Base-by-base conservation (phyloP, 805 yeast species). In the Kurtzmaniella fragi region DNA sequence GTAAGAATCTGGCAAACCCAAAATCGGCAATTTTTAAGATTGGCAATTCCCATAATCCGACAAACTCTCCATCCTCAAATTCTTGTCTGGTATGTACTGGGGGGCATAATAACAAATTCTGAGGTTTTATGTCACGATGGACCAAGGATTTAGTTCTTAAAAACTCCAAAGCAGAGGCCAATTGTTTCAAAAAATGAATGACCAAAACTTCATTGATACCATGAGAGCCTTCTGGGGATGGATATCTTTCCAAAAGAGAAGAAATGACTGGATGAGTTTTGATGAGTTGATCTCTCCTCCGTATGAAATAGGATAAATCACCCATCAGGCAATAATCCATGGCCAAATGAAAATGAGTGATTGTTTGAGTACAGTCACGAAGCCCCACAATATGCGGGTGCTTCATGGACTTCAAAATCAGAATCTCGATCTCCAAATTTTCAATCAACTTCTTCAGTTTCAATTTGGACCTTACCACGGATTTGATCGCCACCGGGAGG, bases 321-420 rank as follows among this genome's bases (percentile, higher is more conserved):
- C 99, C 99, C 56, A 93, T 68, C 1, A 97, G 81, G 59, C 99
- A 93, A 65, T 88, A 93, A 60, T 93, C 98, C 97, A 93, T 93
- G 13, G 91, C 81, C 45, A 93, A 67, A 57, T 88, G 91, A 66
- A 89, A 87, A 59, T 90, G 87, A 9, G 79, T 59, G 8, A 78
- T 62, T 1, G 96, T 83, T 54, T 87, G 83, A 42, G 80, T 79
- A 55, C 88, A 89, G 54, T 91, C 98, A 43, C 86, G 63, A 35
- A 93, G 67, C 13, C 82, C 82, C 9, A 93, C 99, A 40, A 93
- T 84, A 59, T 93, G 98, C 1, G 96, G 95, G 54, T 93, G 96
- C 49, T 83, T 81, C 67, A 93, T 73, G 40, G 86, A 80, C 66
- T 89, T 89, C 46, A 93, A 70, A 33, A 93, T 93, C 31, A 86